These are phyloP conservation scores for Aspergillus fijiensis DNA, from an alignment of 2,329 filamentous ascomycete genomes.

Conservation along the genomic window DNA sequence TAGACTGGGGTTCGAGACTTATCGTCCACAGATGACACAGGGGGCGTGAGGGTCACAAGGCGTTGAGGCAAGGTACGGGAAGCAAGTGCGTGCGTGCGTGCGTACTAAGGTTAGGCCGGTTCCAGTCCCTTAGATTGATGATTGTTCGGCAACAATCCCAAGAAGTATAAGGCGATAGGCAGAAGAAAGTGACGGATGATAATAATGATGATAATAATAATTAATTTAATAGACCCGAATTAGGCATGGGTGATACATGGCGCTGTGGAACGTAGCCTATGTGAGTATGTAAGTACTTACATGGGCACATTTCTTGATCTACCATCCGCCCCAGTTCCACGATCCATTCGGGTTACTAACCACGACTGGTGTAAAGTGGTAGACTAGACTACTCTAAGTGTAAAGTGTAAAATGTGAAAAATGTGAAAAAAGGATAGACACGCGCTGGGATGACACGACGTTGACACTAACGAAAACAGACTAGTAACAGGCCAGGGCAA, in stretches of 20 bases:
- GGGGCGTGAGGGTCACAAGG: conserved; percentile 22
- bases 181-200: conserved; percentile 4
- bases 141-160: neutral
- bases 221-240: conserved; percentile 6
- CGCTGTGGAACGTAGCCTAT: conserved; percentile 6
- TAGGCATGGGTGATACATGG: conserved; percentile 6
- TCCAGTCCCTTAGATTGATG: conserved; percentile 12
- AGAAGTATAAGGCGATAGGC: neutral
- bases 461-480: conserved; percentile 38
- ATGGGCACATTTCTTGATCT: conserved; percentile 30
- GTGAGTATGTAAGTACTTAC: conserved; percentile 8
- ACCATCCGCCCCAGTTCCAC: conserved; percentile 38
- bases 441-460: conserved; percentile 41
- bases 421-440: conserved; percentile 8
- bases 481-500: conserved; percentile 19
- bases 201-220: conserved; percentile 8
- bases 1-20: conserved; percentile 20
- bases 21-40: conserved; percentile 24
- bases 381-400: too few relatives aligned
- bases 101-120: neutral
- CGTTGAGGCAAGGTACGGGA: conserved; percentile 24
- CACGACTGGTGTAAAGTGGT: neutral
- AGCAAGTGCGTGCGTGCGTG: conserved; percentile 2
- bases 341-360: conserved; percentile 25
- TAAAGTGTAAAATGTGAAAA: neutral